Evolutionary conservation across 176 grass and related monocot species (phyloP).

Genomic region (Rhynchospora tenuis): DNA sequence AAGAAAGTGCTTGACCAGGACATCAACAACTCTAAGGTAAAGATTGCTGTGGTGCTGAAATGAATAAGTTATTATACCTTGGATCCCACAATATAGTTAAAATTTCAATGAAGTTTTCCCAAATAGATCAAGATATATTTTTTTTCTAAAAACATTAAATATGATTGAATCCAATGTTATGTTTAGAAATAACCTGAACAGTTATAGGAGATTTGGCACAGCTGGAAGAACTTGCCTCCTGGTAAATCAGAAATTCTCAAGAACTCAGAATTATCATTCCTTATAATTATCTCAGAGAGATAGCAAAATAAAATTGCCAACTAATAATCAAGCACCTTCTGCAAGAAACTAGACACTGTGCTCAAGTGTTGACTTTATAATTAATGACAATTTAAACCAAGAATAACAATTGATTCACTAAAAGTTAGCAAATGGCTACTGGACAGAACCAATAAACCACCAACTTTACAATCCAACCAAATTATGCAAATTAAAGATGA

Average conservation of each 20-base stretch:
- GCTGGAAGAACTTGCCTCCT: constrained; percentile 96
- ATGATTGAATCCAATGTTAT: not conserved
- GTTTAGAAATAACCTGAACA: constrained; percentile 67
- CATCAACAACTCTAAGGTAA: not conserved
- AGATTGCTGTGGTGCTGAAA: not conserved
- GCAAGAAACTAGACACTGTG: not conserved
- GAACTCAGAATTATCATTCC: not conserved
- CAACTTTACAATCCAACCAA: not conserved
- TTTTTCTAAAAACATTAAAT: not conserved
- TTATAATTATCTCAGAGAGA: not conserved
- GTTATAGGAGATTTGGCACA: constrained; percentile 81
- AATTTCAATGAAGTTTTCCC: not conserved
- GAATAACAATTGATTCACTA: not conserved
- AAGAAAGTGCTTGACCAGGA: not conserved
- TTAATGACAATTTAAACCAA: not conserved
- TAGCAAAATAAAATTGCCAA: not conserved
- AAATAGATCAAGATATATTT: not conserved
- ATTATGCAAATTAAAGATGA: not conserved
- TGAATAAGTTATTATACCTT: not conserved
- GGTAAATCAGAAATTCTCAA: constrained; percentile 34
- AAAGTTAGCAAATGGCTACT: not conserved
- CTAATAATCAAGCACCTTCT: not conserved
- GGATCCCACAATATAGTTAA: not conserved
- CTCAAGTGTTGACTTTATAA: not conserved
- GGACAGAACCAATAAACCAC: not conserved